Evolutionary conservation across 257 asterid species (phyloP), one percentile per base, ranked within the genome.

Genomic region (Rhazya stricta): DNA sequence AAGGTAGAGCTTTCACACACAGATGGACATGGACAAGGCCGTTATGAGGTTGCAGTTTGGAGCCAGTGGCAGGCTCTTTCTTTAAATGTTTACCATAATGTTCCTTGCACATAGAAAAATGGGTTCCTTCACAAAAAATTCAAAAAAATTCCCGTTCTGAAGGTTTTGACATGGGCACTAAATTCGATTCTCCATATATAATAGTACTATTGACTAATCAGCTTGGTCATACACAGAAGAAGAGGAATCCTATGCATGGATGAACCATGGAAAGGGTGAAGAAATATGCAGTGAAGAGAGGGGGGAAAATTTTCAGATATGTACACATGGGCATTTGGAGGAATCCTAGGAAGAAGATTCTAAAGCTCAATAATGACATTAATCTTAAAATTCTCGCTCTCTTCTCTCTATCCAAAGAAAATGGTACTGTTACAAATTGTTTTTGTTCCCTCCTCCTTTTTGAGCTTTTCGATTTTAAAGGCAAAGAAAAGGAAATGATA

Each of bases 311-410:
- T 41, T 7, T 39, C 3, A 66, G 72, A 73, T 70, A 77, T 60
- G 71, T 16, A 69, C 77, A 74, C 77, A 65, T 63, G 85, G 82
- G 62, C 80, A 46, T 45, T 56, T 16, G 16, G 21, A 78, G 76
- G 85, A 78, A 81, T 78, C 85, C 82, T 71, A 81, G 74, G 79
- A 69, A 62, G 69, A 78, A 75, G 73, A 70, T 74, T 61, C 79
- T 48, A 23, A n/a, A 58, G 56, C 30, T 15, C 61, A 41, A 69
- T 72, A 63, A 51, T 67, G 56, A 67, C 36, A 27, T 32, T 37
- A n/a, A 50, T 30, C 30, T 18, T 42, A 42, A 60, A 43, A 42
- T 53, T 71, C 54, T 54, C 54, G 34, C 60, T 16, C 16, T 48
- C 61, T 34, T 46, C 16, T 34, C 25, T 18, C 32, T 29, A 50